These are phyloP conservation scores for Crithidia expoeki DNA, from an alignment of 208 protist genomes.

Conservation along the genomic window DNA sequence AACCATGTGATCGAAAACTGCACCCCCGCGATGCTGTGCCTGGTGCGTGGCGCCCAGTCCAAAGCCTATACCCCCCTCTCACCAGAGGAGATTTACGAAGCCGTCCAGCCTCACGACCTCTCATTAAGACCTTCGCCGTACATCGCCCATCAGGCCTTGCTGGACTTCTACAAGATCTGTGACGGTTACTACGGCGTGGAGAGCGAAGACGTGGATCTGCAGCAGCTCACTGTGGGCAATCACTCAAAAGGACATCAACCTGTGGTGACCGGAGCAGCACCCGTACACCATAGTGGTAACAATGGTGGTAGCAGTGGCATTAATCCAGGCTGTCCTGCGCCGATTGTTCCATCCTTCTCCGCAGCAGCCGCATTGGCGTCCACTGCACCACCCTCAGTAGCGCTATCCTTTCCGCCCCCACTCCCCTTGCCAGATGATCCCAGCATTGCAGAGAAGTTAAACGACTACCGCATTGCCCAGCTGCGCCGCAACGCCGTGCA, in stretches of 20 bases:
- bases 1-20: slow-evolving; percentile 73
- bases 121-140: slow-evolving; percentile 58
- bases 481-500: slow-evolving; percentile 74
- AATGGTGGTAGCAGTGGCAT: too few relatives aligned
- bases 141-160: slow-evolving; percentile 71
- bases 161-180: slow-evolving; percentile 77
- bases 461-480: slow-evolving; percentile 79
- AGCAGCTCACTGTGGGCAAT: slow-evolving; percentile 35
- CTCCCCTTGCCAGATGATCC: slow-evolving; percentile 35
- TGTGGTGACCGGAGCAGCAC: background rate
- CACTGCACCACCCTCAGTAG: background rate
- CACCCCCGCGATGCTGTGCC: slow-evolving; percentile 65
- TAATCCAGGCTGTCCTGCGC: background rate
- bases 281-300: background rate
- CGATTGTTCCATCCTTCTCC: slow-evolving; percentile 1
- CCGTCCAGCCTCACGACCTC: slow-evolving; percentile 63
- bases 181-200: slow-evolving; percentile 70
- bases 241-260: slow-evolving; percentile 6
- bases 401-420: background rate
- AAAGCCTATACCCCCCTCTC: slow-evolving; percentile 67
- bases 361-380: background rate
- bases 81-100: slow-evolving; percentile 41
- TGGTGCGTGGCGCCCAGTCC: slow-evolving; percentile 57
- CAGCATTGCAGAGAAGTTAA: slow-evolving; percentile 39
- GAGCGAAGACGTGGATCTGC: slow-evolving; percentile 33